Evolutionary conservation across 139 green algal species (phyloP).

Genomic region (Picochlorum sp.): DNA sequence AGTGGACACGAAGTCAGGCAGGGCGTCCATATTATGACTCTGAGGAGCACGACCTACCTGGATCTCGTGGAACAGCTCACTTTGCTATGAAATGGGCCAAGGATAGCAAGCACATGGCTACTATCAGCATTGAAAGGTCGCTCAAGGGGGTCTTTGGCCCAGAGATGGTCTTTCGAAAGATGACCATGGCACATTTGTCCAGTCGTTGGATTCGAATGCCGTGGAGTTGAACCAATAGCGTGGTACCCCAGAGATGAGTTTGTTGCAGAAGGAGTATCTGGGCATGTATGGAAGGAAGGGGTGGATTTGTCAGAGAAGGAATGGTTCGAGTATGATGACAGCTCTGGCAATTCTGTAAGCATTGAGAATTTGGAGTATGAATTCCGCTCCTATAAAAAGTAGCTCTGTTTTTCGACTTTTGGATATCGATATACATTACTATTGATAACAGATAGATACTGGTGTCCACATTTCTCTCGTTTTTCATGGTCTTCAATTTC

Average conservation of each 20-base stretch:
- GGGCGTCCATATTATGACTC: conserved; percentile 36
- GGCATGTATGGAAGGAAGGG: conserved; percentile 22
- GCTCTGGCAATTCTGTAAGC: conserved; percentile 46
- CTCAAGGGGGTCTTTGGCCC: conserved; percentile 52
- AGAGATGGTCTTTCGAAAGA: conserved; percentile 28
- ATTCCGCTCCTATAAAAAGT: conserved; percentile 24
- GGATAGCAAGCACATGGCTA: conserved; percentile 33
- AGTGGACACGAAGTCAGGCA: conserved; percentile 41
- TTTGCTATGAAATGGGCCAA: conserved; percentile 56
- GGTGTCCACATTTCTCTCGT: no score
- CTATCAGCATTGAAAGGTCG: conserved; percentile 42
- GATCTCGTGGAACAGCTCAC: conserved; percentile 57
- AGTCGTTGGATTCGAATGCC: conserved; percentile 72
- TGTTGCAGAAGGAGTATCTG: conserved; percentile 25
- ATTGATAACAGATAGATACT: no score
- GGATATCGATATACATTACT: neutral
- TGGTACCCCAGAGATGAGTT: conserved; percentile 45
- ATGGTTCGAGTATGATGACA: conserved; percentile 79
- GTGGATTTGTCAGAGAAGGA: conserved; percentile 47
- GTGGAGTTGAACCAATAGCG: conserved; percentile 57
- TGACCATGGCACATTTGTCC: conserved; percentile 56
- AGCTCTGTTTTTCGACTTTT: neutral
- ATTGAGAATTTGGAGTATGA: conserved; percentile 51
- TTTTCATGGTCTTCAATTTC: no score
- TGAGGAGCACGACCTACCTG: conserved; percentile 46